A percentile compares a stretch with the other conserved stretches of the same genome.
Evolutionary conservation across 2,329 filamentous ascomycete species (phyloP).

Genomic region (Phyllosticta ampelicida): DNA sequence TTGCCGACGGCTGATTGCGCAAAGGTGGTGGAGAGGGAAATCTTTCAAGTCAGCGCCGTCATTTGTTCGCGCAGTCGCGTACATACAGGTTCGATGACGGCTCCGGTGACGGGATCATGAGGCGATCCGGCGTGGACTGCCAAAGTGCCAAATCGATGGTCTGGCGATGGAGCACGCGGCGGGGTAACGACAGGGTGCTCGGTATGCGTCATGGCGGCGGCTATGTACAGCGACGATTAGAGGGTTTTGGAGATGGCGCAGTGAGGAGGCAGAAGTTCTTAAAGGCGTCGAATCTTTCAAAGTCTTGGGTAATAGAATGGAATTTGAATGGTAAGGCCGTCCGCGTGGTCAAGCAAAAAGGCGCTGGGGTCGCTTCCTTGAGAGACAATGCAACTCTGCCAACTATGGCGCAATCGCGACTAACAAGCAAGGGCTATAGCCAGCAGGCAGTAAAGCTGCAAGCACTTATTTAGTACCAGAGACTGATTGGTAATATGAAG

Average conservation of each 20-base stretch:
- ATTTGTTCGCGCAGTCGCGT: constrained; percentile 4
- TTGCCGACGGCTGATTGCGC: constrained; percentile 81
- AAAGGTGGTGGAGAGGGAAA: constrained; percentile 93
- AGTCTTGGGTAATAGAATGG: background rate
- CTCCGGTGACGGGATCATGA: constrained; percentile 83
- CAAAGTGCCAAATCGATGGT: constrained; percentile 78
- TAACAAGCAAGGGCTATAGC: background rate
- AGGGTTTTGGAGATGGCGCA: background rate
- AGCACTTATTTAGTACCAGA: background rate
- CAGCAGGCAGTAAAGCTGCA: background rate
- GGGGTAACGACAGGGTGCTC: constrained; percentile 59
- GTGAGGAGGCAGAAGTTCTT: background rate
- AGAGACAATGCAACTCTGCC: background rate
- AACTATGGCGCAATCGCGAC: background rate
- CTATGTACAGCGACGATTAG: background rate
- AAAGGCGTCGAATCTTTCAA: background rate
- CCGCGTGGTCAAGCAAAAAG: background rate
- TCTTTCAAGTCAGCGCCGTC: constrained; percentile 35
- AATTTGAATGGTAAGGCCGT: background rate
- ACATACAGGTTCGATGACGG: constrained; percentile 75
- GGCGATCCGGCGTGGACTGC: constrained; percentile 90
- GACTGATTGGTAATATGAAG: background rate
- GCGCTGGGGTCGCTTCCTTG: background rate
- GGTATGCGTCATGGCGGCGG: constrained; percentile 25
- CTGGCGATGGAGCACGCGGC: constrained; percentile 59